These are phyloP conservation scores for Peniophora sp. DNA, from an alignment of 1,284 basidiomycete species.

Conservation along the genomic window DNA sequence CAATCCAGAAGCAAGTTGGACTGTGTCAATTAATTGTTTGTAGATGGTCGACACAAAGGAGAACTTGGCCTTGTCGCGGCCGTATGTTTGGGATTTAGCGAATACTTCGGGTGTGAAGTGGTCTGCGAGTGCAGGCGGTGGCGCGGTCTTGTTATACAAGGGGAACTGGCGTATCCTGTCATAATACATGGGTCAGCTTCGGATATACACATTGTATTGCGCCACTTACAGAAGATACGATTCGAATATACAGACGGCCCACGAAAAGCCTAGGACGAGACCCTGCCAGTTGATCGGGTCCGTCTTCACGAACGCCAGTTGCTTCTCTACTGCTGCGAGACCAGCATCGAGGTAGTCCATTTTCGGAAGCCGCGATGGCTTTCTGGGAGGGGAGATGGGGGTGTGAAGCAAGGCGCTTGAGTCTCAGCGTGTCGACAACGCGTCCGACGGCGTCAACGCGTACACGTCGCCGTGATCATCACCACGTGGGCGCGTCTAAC, in stretches of 20 bases:
- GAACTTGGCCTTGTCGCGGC: conserved; percentile 88
- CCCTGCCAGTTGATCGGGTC: conserved; percentile 28
- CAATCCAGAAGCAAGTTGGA: conserved; percentile 66
- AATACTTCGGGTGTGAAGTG: conserved; percentile 76
- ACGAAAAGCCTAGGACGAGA: conserved; percentile 57
- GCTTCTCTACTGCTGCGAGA: conserved; percentile 43
- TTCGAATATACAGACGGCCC: conserved; percentile 77
- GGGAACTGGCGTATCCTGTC: conserved; percentile 76
- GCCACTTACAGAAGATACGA: conserved; percentile 69
- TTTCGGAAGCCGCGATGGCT: not conserved
- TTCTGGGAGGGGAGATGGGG: too few species aligned
- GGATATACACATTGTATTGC: conserved; percentile 1
- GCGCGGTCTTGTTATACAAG: conserved; percentile 70
- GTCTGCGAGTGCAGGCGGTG: conserved; percentile 65
- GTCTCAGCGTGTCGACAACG: too few species aligned
- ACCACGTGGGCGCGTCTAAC: too few species aligned
- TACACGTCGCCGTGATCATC: too few species aligned
- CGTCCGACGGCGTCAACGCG: too few species aligned
- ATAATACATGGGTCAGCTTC: not conserved
- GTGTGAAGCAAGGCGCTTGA: too few species aligned
- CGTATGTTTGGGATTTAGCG: conserved; percentile 86
- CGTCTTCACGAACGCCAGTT: conserved; percentile 27
- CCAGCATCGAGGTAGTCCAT: conserved; percentile 57
- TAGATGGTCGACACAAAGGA: conserved; percentile 67
- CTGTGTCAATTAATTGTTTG: conserved; percentile 66